Evolutionary conservation across 2,329 filamentous ascomycete species (phyloP), one percentile per base, ranked within the genome.

Genomic region (Trichoderma sp.): DNA sequence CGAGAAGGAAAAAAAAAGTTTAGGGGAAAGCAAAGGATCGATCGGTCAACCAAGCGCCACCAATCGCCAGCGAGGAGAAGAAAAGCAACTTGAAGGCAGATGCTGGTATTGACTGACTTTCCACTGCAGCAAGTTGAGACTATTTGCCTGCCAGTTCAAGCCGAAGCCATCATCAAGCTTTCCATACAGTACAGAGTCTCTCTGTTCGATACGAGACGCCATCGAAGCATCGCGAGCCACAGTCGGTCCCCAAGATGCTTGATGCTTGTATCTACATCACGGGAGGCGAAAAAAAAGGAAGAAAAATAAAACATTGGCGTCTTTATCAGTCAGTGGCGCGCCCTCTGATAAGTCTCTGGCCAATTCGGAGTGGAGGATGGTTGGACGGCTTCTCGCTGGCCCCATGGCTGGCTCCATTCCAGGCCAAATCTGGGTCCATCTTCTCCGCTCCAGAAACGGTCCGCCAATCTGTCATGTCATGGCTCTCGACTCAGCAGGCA

Each of bases 271-370:
- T 43, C 39, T 21, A 14, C 56, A 69, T 34, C 56, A 61, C 56
- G 36, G 26, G 56, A 61, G 26, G 66, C 56, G 36, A 67, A 70
- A 62, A 69, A n/a, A n/a, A n/a, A n/a, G n/a, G n/a, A n/a, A n/a
- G n/a, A n/a, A n/a, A 70, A 53, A n/a, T 12, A 51, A 51, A 51
- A 21, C 21, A 21, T 24, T 5, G 68, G 57, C 8, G 12, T 15
- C 60, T 66, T 58, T 65, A 71, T 71, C 69, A 71, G 69, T 71
- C 69, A 71, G 69, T 65, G 69, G 61, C 61, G 47, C 34, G 18
- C 61, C 30, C 36, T 53, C 28, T 6, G 65, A 69, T 60, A 69
- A 30, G 36, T 60, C 30, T 64, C 26, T 47, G 64, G 7, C 32
- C 64, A 57, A 57, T 24, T 28, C 28, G 8, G 28, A 53, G 28